These are phyloP conservation scores for Paratinospora sagittata DNA, from an alignment of 164 flowering plant species.

Conservation along the genomic window DNA sequence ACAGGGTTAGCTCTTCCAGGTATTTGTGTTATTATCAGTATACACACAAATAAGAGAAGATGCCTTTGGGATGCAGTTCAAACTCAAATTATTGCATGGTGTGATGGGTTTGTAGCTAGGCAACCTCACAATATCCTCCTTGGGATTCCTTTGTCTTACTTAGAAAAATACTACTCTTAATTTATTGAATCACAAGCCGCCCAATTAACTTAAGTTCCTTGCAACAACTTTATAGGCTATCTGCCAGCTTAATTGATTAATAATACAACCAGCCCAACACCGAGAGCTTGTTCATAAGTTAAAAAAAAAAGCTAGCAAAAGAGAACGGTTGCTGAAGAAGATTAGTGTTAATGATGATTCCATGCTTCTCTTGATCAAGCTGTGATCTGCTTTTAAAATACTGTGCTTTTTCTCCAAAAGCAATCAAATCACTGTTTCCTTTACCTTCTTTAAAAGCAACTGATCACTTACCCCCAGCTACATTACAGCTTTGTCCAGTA, in stretches of 20 bases:
- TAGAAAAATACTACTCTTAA: neutral
- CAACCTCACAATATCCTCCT: neutral
- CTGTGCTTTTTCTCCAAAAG: too few species aligned
- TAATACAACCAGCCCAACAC: neutral
- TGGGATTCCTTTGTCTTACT: constrained; percentile 2
- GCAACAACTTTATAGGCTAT: neutral
- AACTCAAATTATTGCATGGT: neutral
- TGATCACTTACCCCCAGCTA: too few species aligned
- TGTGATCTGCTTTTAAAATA: too few species aligned
- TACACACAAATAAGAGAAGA: too few species aligned
- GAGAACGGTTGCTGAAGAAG: neutral
- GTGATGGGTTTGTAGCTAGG: neutral
- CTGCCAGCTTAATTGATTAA: neutral
- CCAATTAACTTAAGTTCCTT: too few species aligned
- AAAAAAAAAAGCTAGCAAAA: neutral
- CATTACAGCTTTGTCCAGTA: too few species aligned
- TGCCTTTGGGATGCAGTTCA: too few species aligned
- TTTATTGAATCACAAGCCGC: too few species aligned
- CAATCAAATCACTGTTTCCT: too few species aligned
- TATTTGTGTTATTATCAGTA: too few species aligned
- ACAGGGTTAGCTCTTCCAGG: too few species aligned
- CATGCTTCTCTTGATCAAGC: neutral
- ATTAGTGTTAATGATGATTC: neutral
- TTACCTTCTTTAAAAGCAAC: too few species aligned
- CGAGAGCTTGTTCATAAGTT: neutral